phyloP scores from a whole-genome alignment of 371 early-diverging fungal genomes.

The Nematocida displodere region DNA sequence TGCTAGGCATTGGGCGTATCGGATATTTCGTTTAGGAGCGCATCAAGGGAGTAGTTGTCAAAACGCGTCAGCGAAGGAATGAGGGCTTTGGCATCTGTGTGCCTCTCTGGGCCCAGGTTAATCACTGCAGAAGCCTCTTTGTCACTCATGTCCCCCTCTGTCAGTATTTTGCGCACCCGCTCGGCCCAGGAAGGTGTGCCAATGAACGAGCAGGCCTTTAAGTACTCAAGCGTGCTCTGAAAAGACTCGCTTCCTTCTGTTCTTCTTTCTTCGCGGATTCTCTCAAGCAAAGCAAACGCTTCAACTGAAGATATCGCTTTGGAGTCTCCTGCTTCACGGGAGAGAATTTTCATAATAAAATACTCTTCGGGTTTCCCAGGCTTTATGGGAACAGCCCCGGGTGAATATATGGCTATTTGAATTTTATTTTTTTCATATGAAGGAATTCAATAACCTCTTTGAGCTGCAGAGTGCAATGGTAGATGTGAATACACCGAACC shows the following conservation, averaged over 20 bases:
- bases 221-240: constrained; percentile 27
- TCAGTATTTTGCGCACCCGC: constrained; percentile 11
- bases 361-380: not conserved
- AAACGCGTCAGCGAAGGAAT: constrained; percentile 31
- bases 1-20: constrained; percentile 3
- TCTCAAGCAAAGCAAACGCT: constrained; percentile 14
- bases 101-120: constrained; percentile 37
- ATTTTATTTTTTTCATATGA: not conserved
- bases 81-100: constrained; percentile 40
- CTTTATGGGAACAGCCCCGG: no score
- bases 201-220: not conserved
- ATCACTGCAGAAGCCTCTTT: constrained; percentile 36
- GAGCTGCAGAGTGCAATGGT: not conserved
- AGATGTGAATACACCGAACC: no score
- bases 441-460: not conserved
- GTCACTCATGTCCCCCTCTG: constrained; percentile 15
- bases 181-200: constrained; percentile 21
- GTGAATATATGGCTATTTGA: no score
- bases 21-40: constrained; percentile 16
- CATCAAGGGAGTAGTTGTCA: constrained; percentile 28
- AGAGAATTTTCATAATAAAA: constrained; percentile 19
- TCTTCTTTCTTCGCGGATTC: constrained; percentile 13
- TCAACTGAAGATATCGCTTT: constrained; percentile 16
- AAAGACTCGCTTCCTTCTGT: constrained; percentile 11
- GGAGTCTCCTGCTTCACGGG: not conserved